Evolutionary conservation across 2,329 filamentous ascomycete species (phyloP), one percentile per base, ranked within the genome.

Genomic region (Torrubiellomyces zombiae): DNA sequence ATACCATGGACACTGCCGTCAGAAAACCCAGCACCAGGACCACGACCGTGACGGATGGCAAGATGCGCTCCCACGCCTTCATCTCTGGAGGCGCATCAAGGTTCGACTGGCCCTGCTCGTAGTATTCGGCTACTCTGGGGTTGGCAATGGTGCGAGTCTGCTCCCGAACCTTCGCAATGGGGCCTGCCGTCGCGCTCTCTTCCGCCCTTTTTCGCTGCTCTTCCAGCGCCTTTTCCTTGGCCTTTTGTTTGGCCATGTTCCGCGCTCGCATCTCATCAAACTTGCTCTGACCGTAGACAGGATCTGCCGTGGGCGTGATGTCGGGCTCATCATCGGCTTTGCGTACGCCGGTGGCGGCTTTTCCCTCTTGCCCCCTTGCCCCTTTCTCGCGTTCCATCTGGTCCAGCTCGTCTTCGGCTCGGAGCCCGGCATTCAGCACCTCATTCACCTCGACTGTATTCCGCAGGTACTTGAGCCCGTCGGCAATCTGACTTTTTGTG

Each of bases 351-450:
- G n/a, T n/a, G 14, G 33, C 27, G 27, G 36, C 34, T 17, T 32
- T 35, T 9, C 37, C 33, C 16, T 37, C 34, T 2, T 33, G 35
- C 9, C 37, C 32, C 16, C 39, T 29, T 29, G 35, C 39, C 40
- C 23, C 26, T 25, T 26, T 39, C 33, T 50, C 39, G 35, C 42
- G 39, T 32, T 71, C 66, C 33, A 74, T 44, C 29, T 53, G 52
- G 12, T 51, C 54, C 25, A 75, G 55, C 47, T 75, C 70, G 28
- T 73, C 63, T 45, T 75, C 68, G 9, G 69, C 70, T 24, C 68
- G 55, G 25, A 72, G 47, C 1, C 67, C 67, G 3, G 68, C 68
- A 35, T 68, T 73, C 35, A 62, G 45, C 15, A 70, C 47, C 43
- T 76, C 71, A 30, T 75, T 60, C 3, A 75, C 63, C 1, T 60